Conservation (phyloP, 106 monocot species). For the Ottelia alismoides region DNA sequence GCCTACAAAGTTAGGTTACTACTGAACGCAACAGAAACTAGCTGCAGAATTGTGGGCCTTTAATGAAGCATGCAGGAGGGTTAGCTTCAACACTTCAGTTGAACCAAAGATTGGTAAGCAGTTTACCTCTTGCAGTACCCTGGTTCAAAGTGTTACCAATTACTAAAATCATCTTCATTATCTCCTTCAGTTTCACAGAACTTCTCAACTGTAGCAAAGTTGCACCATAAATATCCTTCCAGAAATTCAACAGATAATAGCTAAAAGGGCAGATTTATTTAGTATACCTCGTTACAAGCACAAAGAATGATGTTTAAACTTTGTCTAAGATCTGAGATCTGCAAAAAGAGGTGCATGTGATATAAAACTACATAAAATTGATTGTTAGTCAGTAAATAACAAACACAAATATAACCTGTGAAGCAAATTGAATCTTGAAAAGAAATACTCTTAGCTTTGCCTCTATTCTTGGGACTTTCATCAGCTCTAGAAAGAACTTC, state of each 20-base stretch:
- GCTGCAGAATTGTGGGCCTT: too few species aligned
- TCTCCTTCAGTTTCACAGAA: conserved; percentile 61
- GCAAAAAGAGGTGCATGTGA: conserved; percentile 2
- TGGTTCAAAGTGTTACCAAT: conserved; percentile 77
- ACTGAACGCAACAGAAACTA: too few species aligned
- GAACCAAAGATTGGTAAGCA: too few species aligned
- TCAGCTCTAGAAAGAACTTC: conserved; percentile 65
- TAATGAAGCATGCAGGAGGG: too few species aligned
- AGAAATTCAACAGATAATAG: background rate
- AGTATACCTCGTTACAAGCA: conserved; percentile 42
- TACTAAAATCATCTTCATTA: conserved; percentile 66
- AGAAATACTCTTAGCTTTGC: conserved; percentile 50
- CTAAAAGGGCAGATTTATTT: background rate
- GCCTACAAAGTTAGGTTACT: too few species aligned
- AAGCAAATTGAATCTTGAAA: conserved; percentile 53
- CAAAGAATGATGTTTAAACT: conserved; percentile 38
- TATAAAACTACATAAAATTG: too few species aligned
- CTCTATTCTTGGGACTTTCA: conserved; percentile 61
- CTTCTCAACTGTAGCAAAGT: conserved; percentile 34
- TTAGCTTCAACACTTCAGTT: too few species aligned
- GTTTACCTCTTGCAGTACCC: conserved; percentile 81
- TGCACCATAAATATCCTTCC: conserved; percentile 5
- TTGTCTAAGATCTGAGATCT: conserved; percentile 61
- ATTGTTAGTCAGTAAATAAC: too few species aligned
- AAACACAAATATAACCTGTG: conserved; percentile 35